These are phyloP conservation scores for Exophiala sp. DNA, from an alignment of 2,329 filamentous ascomycete genomes.

Conservation along the genomic window DNA sequence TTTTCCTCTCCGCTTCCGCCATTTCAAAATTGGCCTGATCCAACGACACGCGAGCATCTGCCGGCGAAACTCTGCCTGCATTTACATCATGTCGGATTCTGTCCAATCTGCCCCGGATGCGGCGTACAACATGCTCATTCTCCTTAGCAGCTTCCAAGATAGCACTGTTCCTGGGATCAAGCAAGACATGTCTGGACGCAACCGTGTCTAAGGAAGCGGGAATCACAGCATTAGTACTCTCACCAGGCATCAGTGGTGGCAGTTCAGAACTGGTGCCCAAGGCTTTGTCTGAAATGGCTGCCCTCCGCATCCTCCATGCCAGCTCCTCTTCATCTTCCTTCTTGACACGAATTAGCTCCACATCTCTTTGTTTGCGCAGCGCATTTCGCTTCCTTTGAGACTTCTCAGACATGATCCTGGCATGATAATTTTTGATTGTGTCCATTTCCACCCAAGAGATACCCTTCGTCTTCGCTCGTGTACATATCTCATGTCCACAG, in stretches of 20 bases:
- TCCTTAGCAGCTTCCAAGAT: conserved; percentile 26
- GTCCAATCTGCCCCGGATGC: conserved; percentile 23
- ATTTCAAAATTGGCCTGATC: conserved; percentile 25
- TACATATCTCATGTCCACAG: conserved; percentile 26
- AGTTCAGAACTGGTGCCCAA: not conserved
- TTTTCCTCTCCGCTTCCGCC: conserved; percentile 25
- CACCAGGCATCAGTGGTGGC: not conserved
- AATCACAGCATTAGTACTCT: not conserved
- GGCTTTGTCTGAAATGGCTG: conserved; percentile 13
- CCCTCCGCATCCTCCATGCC: conserved; percentile 16
- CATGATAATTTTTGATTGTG: conserved; percentile 28
- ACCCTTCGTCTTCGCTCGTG: conserved; percentile 24
- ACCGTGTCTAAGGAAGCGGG: conserved; percentile 15
- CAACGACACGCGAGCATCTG: conserved; percentile 21
- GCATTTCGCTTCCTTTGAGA: conserved; percentile 26
- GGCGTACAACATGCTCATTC: conserved; percentile 24
- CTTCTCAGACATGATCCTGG: conserved; percentile 23
- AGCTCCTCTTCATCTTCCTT: conserved; percentile 24
- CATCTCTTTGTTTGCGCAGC: conserved; percentile 28
- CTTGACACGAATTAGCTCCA: conserved; percentile 25
- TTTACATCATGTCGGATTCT: conserved; percentile 25
- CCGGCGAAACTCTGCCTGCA: conserved; percentile 20
- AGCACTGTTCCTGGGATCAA: conserved; percentile 21
- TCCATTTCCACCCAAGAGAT: conserved; percentile 28
- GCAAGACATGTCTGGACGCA: conserved; percentile 15